Evolutionary conservation across 2,329 filamentous ascomycete genomes (phyloP).

Genomic region (Ophiostoma tasmaniense): DNA sequence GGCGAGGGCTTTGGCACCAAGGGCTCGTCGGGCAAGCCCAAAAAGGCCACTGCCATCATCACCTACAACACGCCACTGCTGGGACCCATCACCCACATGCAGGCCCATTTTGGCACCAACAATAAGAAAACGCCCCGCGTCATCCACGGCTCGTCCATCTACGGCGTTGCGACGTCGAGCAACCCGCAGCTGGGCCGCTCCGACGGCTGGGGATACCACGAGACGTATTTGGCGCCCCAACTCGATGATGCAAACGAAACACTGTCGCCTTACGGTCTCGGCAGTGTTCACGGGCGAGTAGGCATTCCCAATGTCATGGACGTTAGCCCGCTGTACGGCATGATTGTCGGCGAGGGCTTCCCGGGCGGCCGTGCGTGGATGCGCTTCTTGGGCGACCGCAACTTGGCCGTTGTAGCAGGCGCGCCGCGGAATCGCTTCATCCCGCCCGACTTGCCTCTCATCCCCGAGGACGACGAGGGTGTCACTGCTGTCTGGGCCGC

Average conservation of each 20-base stretch:
- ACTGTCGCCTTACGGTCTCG: slow-evolving; percentile 67
- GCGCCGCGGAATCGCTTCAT: slow-evolving; percentile 47
- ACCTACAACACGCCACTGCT: slow-evolving; percentile 81
- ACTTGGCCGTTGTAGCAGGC: slow-evolving; percentile 62
- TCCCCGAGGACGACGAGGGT: slow-evolving; percentile 61
- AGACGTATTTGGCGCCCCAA: slow-evolving; percentile 66
- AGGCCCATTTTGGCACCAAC: slow-evolving; percentile 57
- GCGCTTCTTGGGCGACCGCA: slow-evolving; percentile 62
- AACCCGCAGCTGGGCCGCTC: slow-evolving; percentile 69
- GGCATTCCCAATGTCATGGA: slow-evolving; percentile 83
- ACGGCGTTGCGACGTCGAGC: slow-evolving; percentile 70
- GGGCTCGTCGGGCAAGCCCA: slow-evolving; percentile 6
- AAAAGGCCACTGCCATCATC: slow-evolving; percentile 56
- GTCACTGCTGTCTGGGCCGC: slow-evolving; percentile 83
- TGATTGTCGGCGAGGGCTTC: slow-evolving; percentile 77
- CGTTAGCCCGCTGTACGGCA: slow-evolving; percentile 74
- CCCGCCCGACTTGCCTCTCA: slow-evolving; percentile 65
- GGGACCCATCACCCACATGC: slow-evolving; percentile 68
- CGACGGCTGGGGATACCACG: slow-evolving; percentile 73
- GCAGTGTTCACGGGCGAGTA: slow-evolving; percentile 56
- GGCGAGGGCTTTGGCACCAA: slow-evolving; percentile 50
- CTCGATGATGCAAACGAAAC: slow-evolving; percentile 69
- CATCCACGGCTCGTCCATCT: slow-evolving; percentile 73
- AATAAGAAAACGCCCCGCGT: slow-evolving; percentile 68
- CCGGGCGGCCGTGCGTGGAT: slow-evolving; percentile 77